Evolutionary conservation across 345 rosid species (phyloP).

Genomic region (Trapa incisa): DNA sequence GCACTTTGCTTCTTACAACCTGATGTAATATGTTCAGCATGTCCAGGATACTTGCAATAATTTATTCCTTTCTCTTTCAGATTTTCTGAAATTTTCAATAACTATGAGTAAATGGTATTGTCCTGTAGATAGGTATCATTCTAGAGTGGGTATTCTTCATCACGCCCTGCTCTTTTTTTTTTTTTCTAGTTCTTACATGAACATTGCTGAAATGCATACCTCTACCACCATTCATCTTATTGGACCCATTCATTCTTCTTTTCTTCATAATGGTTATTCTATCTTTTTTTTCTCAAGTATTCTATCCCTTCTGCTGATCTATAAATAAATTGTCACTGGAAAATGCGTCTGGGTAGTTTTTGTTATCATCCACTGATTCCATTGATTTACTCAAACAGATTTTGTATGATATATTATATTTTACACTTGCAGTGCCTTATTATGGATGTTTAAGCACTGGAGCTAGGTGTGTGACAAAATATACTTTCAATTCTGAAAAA

Average conservation of each 20-base stretch:
- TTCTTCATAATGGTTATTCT: not conserved
- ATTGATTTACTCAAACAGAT: not conserved
- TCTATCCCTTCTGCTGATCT: not conserved
- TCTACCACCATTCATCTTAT: not conserved
- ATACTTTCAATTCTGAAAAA: constrained; percentile 8
- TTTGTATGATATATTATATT: not conserved
- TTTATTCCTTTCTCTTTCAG: not conserved
- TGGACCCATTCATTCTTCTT: not conserved
- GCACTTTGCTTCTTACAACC: not conserved
- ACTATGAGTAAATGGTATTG: not conserved
- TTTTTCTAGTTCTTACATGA: not conserved
- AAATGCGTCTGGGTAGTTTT: not conserved
- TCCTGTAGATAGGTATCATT: not conserved
- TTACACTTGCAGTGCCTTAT: not conserved
- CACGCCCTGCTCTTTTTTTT: not conserved
- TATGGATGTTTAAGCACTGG: not conserved
- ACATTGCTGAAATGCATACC: not conserved
- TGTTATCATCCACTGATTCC: not conserved
- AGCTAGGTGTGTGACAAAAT: not conserved
- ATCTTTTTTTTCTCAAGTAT: not conserved
- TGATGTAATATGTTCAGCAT: not conserved
- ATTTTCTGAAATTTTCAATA: not conserved
- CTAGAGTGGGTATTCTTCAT: not conserved
- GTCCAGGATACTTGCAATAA: not conserved
- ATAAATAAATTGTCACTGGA: not conserved